These are phyloP conservation scores for Xylariaceae sp. DNA, from an alignment of 2,329 filamentous ascomycete species.

Conservation along the genomic window DNA sequence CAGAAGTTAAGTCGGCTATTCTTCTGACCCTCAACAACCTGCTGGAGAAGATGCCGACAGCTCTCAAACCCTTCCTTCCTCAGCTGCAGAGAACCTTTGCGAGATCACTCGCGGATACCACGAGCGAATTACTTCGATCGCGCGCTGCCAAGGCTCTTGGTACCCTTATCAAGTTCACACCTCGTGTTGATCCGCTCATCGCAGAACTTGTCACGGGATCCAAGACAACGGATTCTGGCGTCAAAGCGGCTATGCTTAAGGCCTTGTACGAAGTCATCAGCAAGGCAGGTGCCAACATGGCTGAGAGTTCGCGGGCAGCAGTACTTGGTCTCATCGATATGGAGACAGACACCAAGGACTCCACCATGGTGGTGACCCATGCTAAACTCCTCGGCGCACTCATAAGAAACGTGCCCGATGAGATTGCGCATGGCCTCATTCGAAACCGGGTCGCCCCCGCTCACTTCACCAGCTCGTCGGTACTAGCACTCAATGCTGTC, in stretches of 20 bases:
- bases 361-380: constrained; percentile 79
- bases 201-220: constrained; percentile 89
- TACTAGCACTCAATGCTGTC: constrained; percentile 83
- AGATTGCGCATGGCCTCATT: constrained; percentile 55
- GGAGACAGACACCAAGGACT: constrained; percentile 69
- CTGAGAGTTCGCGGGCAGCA: constrained; percentile 77
- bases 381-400: constrained; percentile 85
- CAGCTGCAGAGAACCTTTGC: constrained; percentile 96
- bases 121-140: constrained; percentile 80
- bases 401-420: constrained; percentile 74
- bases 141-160: constrained; percentile 91
- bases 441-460: constrained; percentile 74
- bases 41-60: constrained; percentile 91
- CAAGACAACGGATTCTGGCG: constrained; percentile 80
- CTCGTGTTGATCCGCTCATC: constrained; percentile 90
- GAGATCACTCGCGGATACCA: constrained; percentile 87
- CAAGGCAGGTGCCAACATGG: constrained; percentile 93
- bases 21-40: constrained; percentile 90
- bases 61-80: constrained; percentile 93
- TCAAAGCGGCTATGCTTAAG: constrained; percentile 94
- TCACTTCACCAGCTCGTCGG: constrained; percentile 70
- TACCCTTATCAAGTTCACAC: constrained; percentile 91
- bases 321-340: constrained; percentile 85
- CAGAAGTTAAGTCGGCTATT: constrained; percentile 93
- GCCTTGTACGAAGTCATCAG: constrained; percentile 93